A percentile compares a stretch with the other conserved stretches of the same genome.
Conservation (phyloP, 441 rosid genomes). For the Brassica balearica region DNA sequence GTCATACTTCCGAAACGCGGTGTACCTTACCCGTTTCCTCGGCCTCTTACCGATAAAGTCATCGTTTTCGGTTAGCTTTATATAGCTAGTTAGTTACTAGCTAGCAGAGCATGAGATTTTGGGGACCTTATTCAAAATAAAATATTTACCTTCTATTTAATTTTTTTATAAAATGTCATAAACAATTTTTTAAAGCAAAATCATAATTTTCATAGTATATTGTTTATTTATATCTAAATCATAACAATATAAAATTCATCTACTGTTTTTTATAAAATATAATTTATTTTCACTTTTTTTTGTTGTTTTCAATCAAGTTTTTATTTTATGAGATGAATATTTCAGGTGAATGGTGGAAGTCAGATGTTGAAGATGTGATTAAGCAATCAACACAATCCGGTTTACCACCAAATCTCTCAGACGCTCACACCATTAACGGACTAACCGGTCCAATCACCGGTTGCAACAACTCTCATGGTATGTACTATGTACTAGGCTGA, state of each 20-base stretch:
- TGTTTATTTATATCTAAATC: too few relatives aligned
- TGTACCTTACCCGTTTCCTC: constrained; percentile 57
- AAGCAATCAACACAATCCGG: constrained; percentile 51
- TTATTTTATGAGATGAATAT: neutral
- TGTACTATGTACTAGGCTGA: constrained; percentile 21
- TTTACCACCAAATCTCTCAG: constrained; percentile 58
- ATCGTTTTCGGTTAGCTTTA: constrained; percentile 53
- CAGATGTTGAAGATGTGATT: constrained; percentile 56
- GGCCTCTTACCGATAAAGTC: constrained; percentile 51
- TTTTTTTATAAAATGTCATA: too few relatives aligned
- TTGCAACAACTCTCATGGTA: constrained; percentile 56
- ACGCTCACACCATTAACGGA: constrained; percentile 65
- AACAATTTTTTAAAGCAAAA: too few relatives aligned
- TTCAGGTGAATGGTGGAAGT: constrained; percentile 72
- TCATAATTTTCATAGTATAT: too few relatives aligned
- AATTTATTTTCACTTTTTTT: too few relatives aligned
- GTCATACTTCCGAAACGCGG: constrained; percentile 57
- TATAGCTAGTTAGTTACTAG: neutral
- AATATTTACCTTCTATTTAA: too few relatives aligned
- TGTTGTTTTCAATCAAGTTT: too few relatives aligned
- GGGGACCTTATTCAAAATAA: too few relatives aligned
- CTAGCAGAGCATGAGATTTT: neutral
- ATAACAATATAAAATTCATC: too few relatives aligned
- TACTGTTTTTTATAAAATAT: too few relatives aligned
- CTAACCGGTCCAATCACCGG: constrained; percentile 49